Evolutionary conservation across 2,329 filamentous ascomycete species (phyloP).

Genomic region (Aspergillus fumigatus): DNA sequence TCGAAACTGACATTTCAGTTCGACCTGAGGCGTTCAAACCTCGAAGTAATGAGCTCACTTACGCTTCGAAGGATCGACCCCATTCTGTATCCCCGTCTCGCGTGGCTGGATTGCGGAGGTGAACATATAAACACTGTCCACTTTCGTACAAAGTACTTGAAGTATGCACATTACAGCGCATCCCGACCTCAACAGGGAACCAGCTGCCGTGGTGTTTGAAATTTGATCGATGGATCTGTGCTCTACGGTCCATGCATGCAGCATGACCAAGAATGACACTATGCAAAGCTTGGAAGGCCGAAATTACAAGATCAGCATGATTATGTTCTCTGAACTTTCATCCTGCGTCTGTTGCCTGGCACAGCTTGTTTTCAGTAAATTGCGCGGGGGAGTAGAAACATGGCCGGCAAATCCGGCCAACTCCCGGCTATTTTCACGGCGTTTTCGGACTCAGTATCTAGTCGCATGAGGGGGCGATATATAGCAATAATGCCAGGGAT

Average conservation of each 20-base stretch:
- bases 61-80: neutral
- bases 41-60: neutral
- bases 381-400: neutral
- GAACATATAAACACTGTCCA: neutral
- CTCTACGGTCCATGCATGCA: neutral
- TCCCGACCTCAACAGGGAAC: neutral
- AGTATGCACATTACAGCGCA: neutral
- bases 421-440: no score
- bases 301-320: neutral
- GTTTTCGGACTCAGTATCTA: neutral
- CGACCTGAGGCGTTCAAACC: neutral
- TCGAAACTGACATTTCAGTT: neutral
- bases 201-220: neutral
- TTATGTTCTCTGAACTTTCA: neutral
- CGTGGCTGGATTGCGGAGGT: neutral
- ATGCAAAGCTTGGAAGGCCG: neutral
- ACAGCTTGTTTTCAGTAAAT: neutral
- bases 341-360: neutral
- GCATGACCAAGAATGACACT: neutral
- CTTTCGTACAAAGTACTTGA: no score
- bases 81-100: neutral
- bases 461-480: neutral
- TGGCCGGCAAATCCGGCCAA: neutral
- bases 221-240: neutral
- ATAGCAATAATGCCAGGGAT: neutral